Base-by-base conservation (phyloP, 768 basidiomycete genomes). In the Jaapia argillacea region DNA sequence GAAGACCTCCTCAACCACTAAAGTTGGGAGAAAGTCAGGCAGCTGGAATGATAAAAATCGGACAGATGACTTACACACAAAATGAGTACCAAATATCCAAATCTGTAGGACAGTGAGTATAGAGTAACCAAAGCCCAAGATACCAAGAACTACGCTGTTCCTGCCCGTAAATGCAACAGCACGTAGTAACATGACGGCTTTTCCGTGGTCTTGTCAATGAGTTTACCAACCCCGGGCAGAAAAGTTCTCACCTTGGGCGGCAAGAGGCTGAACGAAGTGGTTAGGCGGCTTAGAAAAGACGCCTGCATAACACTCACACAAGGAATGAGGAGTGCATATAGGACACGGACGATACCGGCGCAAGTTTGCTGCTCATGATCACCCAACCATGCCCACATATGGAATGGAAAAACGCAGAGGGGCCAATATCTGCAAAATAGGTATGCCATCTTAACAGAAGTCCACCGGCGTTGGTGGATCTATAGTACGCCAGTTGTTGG, bases 371-470 rank as follows among this genome's bases (percentile, higher is more conserved):
- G 1, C 1, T 31, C 16, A 2, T 50, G 49, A 24, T 49, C n/a
- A 10, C 3, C 33, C 14, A 50, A 0, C 10, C 39, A 24, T 3
- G 42, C 49, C 48, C 48, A 50, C n/a, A 49, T 3, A 13, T 37
- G 39, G 27, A 49, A 49, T 7, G 49, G 43, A 0, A 45, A 41
- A 27, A 50, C 3, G 7, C 13, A 16, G 18, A 50, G 26, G 10
- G 47, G 48, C 24, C 40, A 50, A 27, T 50, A 50, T 14, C 49
- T 47, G 23, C 48, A 44, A 43, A 50, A 45, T 33, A 49, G 22
- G 14, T 50, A 50, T 6, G 49, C 43, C n/a, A 31, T 23, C 21
- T 50, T 50, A 27, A 41, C 40, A 2, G 36, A 7, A 20, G 36
- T 49, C 49, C 49, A 50, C n/a, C 31, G 5, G 7, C 35, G 26